phyloP scores from a whole-genome alignment of 371 early-diverging fungal species.

The Smittium mucronatum region DNA sequence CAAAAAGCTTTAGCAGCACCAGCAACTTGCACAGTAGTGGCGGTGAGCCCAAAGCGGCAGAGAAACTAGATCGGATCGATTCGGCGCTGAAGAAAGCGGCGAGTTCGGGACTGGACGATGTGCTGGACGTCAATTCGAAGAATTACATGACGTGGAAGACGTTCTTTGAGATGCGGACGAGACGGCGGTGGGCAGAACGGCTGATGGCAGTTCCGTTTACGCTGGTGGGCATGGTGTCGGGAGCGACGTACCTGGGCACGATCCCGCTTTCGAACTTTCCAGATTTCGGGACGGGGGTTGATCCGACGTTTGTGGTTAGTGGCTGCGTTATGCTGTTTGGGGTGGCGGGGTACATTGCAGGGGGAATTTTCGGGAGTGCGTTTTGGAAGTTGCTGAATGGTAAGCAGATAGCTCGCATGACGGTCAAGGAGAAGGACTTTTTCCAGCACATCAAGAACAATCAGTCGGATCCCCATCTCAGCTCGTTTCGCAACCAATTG shows the following conservation, averaged over 20 bases:
- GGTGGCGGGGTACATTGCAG: constrained; percentile 48
- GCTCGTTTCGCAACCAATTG: constrained; percentile 63
- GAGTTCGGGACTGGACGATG: background rate
- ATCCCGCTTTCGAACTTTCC: constrained; percentile 65
- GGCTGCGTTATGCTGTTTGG: constrained; percentile 48
- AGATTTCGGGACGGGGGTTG: constrained; percentile 55
- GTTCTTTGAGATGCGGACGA: constrained; percentile 62
- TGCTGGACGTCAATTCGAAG: background rate
- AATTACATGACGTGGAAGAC: constrained; percentile 46
- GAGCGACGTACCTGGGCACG: constrained; percentile 53
- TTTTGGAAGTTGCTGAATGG: constrained; percentile 49
- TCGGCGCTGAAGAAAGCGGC: background rate
- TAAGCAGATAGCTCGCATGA: constrained; percentile 41
- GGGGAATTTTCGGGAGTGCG: constrained; percentile 51
- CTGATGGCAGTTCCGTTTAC: constrained; percentile 49
- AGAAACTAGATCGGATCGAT: no score
- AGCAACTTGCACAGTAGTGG: no score
- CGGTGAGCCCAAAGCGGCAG: no score
- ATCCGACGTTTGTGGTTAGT: constrained; percentile 54
- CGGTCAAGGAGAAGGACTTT: constrained; percentile 60
- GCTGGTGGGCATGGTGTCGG: constrained; percentile 40
- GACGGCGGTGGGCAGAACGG: constrained; percentile 55
- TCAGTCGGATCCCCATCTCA: constrained; percentile 61
- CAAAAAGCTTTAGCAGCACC: no score
- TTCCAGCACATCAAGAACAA: constrained; percentile 63